These are phyloP conservation scores for Cenchrus fungigraminus DNA, from an alignment of 176 grass and related monocot species.

Conservation along the genomic window DNA sequence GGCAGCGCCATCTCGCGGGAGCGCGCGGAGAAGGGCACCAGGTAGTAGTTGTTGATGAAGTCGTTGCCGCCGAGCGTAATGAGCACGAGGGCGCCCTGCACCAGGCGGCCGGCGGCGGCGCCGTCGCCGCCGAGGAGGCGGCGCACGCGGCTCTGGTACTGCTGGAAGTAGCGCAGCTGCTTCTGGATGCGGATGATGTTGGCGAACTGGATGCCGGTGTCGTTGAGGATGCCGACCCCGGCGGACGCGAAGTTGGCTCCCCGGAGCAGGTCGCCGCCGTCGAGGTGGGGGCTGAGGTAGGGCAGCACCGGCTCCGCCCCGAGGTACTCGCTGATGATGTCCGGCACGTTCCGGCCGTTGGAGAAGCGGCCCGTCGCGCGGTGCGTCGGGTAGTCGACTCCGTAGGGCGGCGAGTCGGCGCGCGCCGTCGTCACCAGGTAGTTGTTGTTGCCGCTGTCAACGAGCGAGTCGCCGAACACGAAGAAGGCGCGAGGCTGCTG, in stretches of 20 bases:
- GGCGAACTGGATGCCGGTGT: constrained; percentile 62
- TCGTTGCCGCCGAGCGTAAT: constrained; percentile 71
- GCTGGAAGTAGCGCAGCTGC: constrained; percentile 72
- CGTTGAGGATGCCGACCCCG: constrained; percentile 64
- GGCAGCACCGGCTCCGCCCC: constrained; percentile 54
- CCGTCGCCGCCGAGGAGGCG: constrained; percentile 33
- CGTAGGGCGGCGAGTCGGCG: constrained; percentile 64
- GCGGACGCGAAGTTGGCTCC: constrained; percentile 72
- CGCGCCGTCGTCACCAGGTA: constrained; percentile 58
- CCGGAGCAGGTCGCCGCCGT: constrained; percentile 44
- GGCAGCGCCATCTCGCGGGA: constrained; percentile 61
- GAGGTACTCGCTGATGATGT: constrained; percentile 68
- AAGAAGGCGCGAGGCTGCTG: constrained; percentile 49
- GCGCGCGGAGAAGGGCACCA: constrained; percentile 61
- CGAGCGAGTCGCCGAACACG: constrained; percentile 70
- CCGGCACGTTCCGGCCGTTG: constrained; percentile 62
- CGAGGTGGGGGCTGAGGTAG: constrained; percentile 61
- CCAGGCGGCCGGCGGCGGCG: constrained; percentile 23
- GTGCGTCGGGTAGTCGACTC: constrained; percentile 55
- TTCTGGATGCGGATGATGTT: constrained; percentile 70
- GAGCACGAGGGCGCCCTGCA: constrained; percentile 57
- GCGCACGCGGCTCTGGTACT: constrained; percentile 65
- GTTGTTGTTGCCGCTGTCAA: constrained; percentile 76
- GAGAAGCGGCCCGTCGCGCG: constrained; percentile 63
- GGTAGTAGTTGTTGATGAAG: constrained; percentile 88